Percentiles rank a stretch among this genome's conserved stretches.
Evolutionary conservation across 2,329 filamentous ascomycete species (phyloP).

Genomic region (Aspergillus ruber): DNA sequence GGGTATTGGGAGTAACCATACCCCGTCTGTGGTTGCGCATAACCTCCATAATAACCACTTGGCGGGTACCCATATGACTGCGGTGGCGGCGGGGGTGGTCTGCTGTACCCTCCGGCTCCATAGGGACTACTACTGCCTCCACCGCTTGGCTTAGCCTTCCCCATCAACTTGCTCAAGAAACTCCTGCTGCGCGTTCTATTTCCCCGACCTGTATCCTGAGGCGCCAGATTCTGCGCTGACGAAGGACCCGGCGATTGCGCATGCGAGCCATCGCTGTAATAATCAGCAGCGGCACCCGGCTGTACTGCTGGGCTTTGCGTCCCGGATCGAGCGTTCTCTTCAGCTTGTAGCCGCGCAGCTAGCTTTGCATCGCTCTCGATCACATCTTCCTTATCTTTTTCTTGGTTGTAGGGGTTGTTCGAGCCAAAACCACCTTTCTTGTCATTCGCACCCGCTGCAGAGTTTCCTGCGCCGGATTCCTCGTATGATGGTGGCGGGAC

Average conservation of each 20-base stretch:
- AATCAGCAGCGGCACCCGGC: conserved; percentile 40
- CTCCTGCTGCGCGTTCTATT: conserved; percentile 31
- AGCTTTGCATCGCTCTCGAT: conserved; percentile 64
- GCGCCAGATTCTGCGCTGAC: conserved; percentile 17
- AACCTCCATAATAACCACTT: conserved; percentile 25
- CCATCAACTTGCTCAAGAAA: conserved; percentile 49
- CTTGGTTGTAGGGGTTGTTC: conserved; percentile 65
- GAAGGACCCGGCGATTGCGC: conserved; percentile 7
- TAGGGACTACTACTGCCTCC: background rate
- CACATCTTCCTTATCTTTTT: conserved; percentile 10
- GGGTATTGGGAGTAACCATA: conserved; percentile 35
- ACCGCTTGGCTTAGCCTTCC: conserved; percentile 33
- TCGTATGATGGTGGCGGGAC: conserved; percentile 54
- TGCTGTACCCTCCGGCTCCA: conserved; percentile 6
- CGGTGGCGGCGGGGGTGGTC: conserved; percentile 14
- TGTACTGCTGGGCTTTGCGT: conserved; percentile 8
- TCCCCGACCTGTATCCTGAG: conserved; percentile 25
- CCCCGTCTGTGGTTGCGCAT: conserved; percentile 20
- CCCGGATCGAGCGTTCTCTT: conserved; percentile 63
- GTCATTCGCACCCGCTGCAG: conserved; percentile 31
- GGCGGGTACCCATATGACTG: conserved; percentile 20
- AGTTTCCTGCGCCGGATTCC: conserved; percentile 42
- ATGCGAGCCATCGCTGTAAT: conserved; percentile 34
- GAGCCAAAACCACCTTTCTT: conserved; percentile 45
- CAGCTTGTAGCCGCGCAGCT: conserved; percentile 71